Base-by-base conservation (phyloP, 352 stramenopile species). In the Saprolegnia diclina region DNA sequence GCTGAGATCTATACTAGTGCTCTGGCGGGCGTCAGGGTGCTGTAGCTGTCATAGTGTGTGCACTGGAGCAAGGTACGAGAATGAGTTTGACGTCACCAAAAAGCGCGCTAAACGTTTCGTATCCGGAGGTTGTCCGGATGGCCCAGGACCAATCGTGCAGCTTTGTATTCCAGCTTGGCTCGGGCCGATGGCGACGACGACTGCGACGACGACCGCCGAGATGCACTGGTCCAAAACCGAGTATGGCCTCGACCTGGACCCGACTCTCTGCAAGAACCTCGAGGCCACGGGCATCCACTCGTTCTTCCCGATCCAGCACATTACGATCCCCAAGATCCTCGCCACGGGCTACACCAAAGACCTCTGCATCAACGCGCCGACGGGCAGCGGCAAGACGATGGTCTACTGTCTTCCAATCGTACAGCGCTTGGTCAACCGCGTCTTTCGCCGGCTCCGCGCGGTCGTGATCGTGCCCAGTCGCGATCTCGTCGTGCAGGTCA, bases 321-420 rank as follows among this genome's bases (percentile, higher is more conserved):
- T 96, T 64, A 92, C 95, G 22, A 98, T 99, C 75, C 92, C 84
- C 50, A 91, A 92, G 72, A 76, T 98, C 22, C 81, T 99, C 50
- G 79, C 89, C 61, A 90, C 81, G 14, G 67, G 67, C 14, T 71
- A 66, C 53, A 64, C 50, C 7, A 66, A 87, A 37, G 97, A 99
- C 78, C 85, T 99, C 45, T 99, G 95, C 78, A 97, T 98, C 74
- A 94, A 93, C 45, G 95, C 97, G 38, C 97, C 97, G 9, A 99
- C 97, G 22, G 97, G 97, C 19, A 97, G 82, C 64, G 97, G 97
- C 56, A 99, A 99, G 76, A 99, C 97, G 50, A 82, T 99, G 19
- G 92, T 94, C 22, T 99, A 98, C 80, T 86, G 98, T 14, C 75
- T 99, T 42, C 96, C 96, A 10, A 95, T 99, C 32, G 77, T 99